A percentile compares a stretch with the other conserved stretches of the same genome.
Evolutionary conservation across 495 filamentous ascomycete genomes (phyloP).

Genomic region (Melanomma pulvis-pyrius): DNA sequence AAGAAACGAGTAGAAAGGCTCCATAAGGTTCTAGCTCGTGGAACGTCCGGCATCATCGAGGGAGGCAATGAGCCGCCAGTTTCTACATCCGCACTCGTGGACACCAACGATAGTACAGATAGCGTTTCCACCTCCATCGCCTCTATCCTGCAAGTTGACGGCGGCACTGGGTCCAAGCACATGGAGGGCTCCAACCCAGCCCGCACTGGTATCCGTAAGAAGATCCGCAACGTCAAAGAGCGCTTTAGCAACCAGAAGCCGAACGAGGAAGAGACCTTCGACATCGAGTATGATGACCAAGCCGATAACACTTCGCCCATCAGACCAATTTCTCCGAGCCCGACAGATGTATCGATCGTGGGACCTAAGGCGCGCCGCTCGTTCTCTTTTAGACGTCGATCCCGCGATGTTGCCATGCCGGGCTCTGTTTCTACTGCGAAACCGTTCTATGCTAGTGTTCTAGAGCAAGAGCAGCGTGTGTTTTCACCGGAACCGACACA

Average conservation of each 20-base stretch:
- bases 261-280: neutral
- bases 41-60: neutral
- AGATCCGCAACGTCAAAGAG: slow-evolving; percentile 2
- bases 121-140: neutral
- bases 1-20: slow-evolving; percentile 13
- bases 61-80: neutral
- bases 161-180: neutral
- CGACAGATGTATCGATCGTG: slow-evolving; percentile 3
- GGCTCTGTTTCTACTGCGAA: no score
- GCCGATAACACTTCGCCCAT: neutral
- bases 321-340: neutral
- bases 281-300: slow-evolving; percentile 8
- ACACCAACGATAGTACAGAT: neutral
- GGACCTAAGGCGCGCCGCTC: neutral
- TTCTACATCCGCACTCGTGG: neutral
- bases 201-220: neutral
- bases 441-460: no score
- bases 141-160: neutral
- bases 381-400: slow-evolving; percentile 11
- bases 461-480: no score
- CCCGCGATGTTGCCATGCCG: no score
- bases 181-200: neutral
- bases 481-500: no score
- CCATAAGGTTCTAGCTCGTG: neutral
- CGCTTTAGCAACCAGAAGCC: neutral